phyloP scores from a whole-genome alignment of 805 yeast genomes.

The Candida piceae region DNA sequence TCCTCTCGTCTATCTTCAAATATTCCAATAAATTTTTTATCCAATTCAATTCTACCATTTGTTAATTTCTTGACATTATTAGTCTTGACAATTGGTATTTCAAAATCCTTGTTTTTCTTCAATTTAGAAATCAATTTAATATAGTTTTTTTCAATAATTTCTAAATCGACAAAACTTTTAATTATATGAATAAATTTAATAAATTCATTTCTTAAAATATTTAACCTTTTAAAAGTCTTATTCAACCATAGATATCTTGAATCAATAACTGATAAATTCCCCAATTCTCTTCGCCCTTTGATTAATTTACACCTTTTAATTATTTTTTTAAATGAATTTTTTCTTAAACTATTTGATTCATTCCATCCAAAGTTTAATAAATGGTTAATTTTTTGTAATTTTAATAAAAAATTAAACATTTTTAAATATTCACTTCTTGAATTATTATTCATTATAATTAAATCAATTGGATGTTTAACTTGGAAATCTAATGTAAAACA shows the following conservation, averaged over 20 bases:
- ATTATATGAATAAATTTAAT: conserved; percentile 38
- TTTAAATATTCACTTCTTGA: conserved; percentile 60
- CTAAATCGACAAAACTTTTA: conserved; percentile 38
- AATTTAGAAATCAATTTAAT: conserved; percentile 23
- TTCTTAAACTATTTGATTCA: conserved; percentile 28
- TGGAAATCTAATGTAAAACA: conserved; percentile 82
- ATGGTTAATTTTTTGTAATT: conserved; percentile 57
- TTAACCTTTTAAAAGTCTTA: conserved; percentile 27
- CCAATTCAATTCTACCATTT: conserved; percentile 11
- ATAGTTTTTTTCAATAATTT: conserved; percentile 40
- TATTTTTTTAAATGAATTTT: conserved; percentile 20
- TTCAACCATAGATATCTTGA: conserved; percentile 18
- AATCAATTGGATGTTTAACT: conserved; percentile 44
- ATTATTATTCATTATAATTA: conserved; percentile 43
- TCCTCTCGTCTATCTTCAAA: background rate
- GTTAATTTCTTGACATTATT: conserved; percentile 15
- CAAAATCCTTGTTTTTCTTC: conserved; percentile 8
- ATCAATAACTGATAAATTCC: conserved; percentile 10
- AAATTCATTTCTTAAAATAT: conserved; percentile 35
- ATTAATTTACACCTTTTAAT: conserved; percentile 11
- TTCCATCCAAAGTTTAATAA: conserved; percentile 48
- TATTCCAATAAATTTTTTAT: conserved; percentile 4
- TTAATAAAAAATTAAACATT: conserved; percentile 83
- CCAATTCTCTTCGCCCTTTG: conserved; percentile 5
- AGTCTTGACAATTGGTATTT: conserved; percentile 8